Conservation (phyloP, 1,284 basidiomycete genomes). For the Cryptococcus sp. region DNA sequence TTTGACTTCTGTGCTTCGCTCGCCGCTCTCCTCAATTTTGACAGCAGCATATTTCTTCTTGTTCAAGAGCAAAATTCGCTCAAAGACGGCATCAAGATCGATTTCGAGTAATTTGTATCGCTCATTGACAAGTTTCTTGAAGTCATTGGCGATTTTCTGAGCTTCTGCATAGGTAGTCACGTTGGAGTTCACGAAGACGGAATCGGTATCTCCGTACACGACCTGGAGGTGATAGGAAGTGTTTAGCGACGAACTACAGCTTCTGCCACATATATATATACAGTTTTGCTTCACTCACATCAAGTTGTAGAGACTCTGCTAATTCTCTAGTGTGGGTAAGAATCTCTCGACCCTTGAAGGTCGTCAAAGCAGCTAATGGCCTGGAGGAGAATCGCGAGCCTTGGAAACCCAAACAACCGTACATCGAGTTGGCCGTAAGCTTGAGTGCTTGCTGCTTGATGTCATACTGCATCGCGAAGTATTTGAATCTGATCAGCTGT, state of each 20-base stretch:
- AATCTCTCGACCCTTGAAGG: constrained; percentile 97
- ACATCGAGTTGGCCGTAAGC: constrained; percentile 99
- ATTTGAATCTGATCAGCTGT: constrained; percentile 3
- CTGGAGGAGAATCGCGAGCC: constrained; percentile 97
- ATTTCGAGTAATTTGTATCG: constrained; percentile 94
- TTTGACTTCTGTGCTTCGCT: constrained; percentile 84
- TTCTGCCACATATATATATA: too few species aligned
- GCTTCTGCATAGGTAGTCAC: constrained; percentile 85
- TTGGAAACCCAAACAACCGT: constrained; percentile 98
- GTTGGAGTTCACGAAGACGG: constrained; percentile 97
- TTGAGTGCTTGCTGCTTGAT: constrained; percentile 98
- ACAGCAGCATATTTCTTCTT: constrained; percentile 99
- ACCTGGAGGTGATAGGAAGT: constrained; percentile 62
- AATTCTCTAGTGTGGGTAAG: constrained; percentile 89
- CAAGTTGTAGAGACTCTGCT: constrained; percentile 84
- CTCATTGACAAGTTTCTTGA: constrained; percentile 96
- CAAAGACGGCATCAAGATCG: constrained; percentile 92
- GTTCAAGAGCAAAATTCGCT: constrained; percentile 87
- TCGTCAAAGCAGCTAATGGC: constrained; percentile 92
- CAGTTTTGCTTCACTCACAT: constrained; percentile 61
- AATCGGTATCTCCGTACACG: constrained; percentile 98
- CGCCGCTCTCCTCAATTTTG: constrained; percentile 79
- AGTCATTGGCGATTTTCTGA: constrained; percentile 83
- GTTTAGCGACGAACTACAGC: too few species aligned
- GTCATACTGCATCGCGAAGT: constrained; percentile 65